Percentiles rank a stretch among this genome's conserved stretches.
Conservation (phyloP, 192 early-diverging fungal genomes). For the Coemansia sp. region DNA sequence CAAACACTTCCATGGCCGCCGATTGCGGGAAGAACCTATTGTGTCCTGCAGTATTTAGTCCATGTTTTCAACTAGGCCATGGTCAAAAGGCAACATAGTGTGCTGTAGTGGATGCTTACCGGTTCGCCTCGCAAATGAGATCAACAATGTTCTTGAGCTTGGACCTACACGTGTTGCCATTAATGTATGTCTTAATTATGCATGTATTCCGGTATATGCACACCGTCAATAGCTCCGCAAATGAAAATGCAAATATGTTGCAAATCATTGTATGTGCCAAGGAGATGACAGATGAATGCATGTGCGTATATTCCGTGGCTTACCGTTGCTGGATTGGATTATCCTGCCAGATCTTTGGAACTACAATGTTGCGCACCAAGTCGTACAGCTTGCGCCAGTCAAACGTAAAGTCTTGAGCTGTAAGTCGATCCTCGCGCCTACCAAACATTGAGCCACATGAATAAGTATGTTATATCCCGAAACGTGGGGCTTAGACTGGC, state of each 20-base stretch:
- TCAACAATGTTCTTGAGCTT: constrained; percentile 38
- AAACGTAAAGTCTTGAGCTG: constrained; percentile 62
- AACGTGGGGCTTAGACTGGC: background rate
- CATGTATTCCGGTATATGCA: constrained; percentile 1
- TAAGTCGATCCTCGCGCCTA: constrained; percentile 58
- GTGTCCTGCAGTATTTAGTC: no score
- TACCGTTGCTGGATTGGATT: constrained; percentile 56
- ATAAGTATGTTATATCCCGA: background rate
- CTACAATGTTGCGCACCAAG: constrained; percentile 55
- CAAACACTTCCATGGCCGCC: constrained; percentile 70
- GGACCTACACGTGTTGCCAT: constrained; percentile 18
- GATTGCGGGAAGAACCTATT: constrained; percentile 68
- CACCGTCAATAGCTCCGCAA: background rate
- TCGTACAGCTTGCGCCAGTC: constrained; percentile 78
- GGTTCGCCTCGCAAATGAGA: constrained; percentile 21
- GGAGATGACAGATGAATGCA: background rate
- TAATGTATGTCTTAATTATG: background rate
- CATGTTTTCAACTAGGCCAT: no score
- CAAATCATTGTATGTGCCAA: constrained; percentile 3
- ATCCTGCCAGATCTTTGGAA: constrained; percentile 69
- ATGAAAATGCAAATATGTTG: background rate
- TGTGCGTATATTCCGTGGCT: constrained; percentile 16
- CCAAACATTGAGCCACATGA: constrained; percentile 1
- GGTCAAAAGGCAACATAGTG: background rate
- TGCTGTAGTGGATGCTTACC: constrained; percentile 12